Evolutionary conservation across 139 green algal species (phyloP).

Genomic region (Diplosphaera chodatii): DNA sequence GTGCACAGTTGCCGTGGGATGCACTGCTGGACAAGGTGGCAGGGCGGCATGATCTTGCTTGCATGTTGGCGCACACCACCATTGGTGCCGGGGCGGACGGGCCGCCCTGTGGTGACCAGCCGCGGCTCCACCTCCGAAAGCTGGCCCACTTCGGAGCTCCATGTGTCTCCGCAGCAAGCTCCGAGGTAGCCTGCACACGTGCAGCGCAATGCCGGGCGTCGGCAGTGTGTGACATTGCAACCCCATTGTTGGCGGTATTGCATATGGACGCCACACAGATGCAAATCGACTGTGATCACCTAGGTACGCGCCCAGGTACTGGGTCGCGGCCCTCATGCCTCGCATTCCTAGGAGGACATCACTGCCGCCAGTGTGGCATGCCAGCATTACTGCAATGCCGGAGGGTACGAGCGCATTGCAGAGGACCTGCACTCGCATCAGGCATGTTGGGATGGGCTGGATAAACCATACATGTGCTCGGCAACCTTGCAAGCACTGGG

Average conservation of each 20-base stretch:
- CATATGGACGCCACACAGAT: neutral
- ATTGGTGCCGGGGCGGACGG: conserved; percentile 39
- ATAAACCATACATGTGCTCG: neutral
- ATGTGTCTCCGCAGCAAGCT: conserved; percentile 92
- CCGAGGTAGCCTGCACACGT: conserved; percentile 53
- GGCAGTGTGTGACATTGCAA: too few species aligned
- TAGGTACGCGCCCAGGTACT: conserved; percentile 9
- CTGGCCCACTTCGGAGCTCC: conserved; percentile 82
- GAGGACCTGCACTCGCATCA: conserved; percentile 9
- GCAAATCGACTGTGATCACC: conserved; percentile 4
- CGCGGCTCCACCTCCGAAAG: conserved; percentile 53
- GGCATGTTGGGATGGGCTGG: neutral
- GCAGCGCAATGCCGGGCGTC: too few species aligned
- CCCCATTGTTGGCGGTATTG: too few species aligned
- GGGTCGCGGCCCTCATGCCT: neutral
- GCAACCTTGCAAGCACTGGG: too few species aligned
- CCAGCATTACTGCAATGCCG: conserved; percentile 11
- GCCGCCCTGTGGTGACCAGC: conserved; percentile 78
- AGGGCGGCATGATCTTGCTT: too few species aligned
- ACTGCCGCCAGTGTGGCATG: conserved; percentile 9
- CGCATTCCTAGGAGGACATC: conserved; percentile 9
- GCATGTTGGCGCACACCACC: neutral
- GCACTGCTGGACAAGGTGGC: too few species aligned
- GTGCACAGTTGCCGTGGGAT: too few species aligned
- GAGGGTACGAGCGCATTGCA: conserved; percentile 38